Evolutionary conservation across 2,329 filamentous ascomycete genomes (phyloP).

Genomic region (Fusarium veterinarium): DNA sequence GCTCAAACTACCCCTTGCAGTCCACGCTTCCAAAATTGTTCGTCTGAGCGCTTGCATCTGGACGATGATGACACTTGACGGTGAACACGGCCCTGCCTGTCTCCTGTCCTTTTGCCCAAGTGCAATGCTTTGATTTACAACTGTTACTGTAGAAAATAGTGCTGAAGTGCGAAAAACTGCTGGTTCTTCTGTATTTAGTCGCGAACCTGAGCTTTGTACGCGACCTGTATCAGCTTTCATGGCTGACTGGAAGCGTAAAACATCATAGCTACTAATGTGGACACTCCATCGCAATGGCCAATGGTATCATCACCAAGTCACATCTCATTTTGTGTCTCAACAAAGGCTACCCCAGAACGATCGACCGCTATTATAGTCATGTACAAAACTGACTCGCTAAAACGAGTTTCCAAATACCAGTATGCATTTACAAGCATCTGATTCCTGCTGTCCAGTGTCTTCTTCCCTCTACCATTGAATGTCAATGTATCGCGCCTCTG

Average conservation of each 20-base stretch:
- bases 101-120: background rate
- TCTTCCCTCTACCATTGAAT: constrained; percentile 14
- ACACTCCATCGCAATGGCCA: background rate
- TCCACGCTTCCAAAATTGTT: background rate
- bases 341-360: background rate
- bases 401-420: background rate
- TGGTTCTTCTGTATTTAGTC: background rate
- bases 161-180: background rate
- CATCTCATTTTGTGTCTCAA: background rate
- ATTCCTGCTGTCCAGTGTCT: constrained; percentile 1
- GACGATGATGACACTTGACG: background rate
- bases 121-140: background rate
- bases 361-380: constrained; percentile 2
- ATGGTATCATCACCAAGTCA: background rate
- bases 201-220: background rate
- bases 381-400: constrained; percentile 14
- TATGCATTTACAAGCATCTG: background rate
- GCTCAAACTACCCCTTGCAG: background rate
- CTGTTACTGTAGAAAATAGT: background rate
- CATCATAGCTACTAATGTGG: background rate
- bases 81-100: background rate
- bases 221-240: background rate
- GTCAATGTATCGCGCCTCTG: constrained; percentile 12
- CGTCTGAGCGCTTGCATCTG: background rate
- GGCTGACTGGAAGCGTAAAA: background rate